Evolutionary conservation across 163 green algal genomes (phyloP), one percentile per base, ranked within the genome.

Genomic region (Prototheca cutis): DNA sequence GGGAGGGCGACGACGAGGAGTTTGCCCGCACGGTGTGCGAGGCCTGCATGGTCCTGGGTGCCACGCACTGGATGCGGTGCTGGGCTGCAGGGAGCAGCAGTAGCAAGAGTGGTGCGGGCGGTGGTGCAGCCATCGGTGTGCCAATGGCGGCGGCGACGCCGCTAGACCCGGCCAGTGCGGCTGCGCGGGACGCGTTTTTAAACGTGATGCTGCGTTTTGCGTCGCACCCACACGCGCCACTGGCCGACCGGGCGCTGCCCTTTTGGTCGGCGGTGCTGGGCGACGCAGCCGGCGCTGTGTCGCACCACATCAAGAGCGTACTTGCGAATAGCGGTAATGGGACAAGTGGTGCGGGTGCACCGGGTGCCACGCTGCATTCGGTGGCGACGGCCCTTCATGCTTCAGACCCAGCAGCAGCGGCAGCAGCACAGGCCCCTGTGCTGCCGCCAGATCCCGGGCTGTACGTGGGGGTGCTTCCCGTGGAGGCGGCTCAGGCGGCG

Each of bases 151-250:
- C 10, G 31, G 1, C 32, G 24, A 17, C 8, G 30, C 21, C 53
- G 15, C 1, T 51, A 39, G 5, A 34, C 40, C 25, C 33, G 21
- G 8, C 31, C 19, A 40, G 32, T 15, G 30, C 4, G 23, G 55
- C 61, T 36, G 29, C 40, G 28, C 57, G 47, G 21, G 40, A 62
- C 36, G 45, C 49, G 21, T 74, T 66, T 45, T 51, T 77, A 36
- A 40, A 63, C 48, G 70, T 84, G 71, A 85, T 91, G 76, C 67
- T 93, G 21, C 62, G 60, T 7, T 81, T 93, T 60, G 78, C 76
- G 2, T 64, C 72, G 55, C 78, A 88, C 54, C 68, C 74, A 4
- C 80, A 84, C 77, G 65, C 85, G 56, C 79, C 72, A 18, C 73
- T 90, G 13, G 72, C 82, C 3, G 61, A 66, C 40, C 74, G 75